A percentile compares a stretch with the other conserved stretches of the same genome.
These are phyloP conservation scores for Talaromyces sp. DNA, from an alignment of 2,329 filamentous ascomycete species.

Conservation along the genomic window DNA sequence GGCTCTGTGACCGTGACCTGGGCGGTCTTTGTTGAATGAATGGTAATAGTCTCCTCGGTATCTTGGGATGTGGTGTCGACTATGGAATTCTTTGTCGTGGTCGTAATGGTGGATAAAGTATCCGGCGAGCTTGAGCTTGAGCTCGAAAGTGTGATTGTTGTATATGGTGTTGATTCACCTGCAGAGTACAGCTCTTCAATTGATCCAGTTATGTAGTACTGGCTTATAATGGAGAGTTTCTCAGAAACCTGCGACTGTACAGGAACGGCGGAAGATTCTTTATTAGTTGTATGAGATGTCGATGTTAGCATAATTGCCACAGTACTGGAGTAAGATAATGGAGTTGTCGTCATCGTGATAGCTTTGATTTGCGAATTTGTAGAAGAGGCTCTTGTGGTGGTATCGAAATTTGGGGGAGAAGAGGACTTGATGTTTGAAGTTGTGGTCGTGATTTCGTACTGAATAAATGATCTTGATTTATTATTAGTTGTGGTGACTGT, in stretches of 20 bases:
- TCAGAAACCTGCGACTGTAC: too few relatives aligned
- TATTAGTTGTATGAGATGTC: too few relatives aligned
- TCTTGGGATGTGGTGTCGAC: neutral
- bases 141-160: neutral
- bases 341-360: too few relatives aligned
- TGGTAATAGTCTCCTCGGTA: constrained; percentile 1
- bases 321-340: too few relatives aligned
- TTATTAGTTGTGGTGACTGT: neutral
- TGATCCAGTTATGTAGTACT: neutral
- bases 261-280: too few relatives aligned
- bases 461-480: neutral
- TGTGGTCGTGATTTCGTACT: too few relatives aligned
- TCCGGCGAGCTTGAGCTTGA: neutral
- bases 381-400: too few relatives aligned
- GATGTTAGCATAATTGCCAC: too few relatives aligned
- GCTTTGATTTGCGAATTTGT: too few relatives aligned
- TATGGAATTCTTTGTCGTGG: too few relatives aligned
- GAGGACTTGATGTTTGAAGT: too few relatives aligned
- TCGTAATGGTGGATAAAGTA: neutral
- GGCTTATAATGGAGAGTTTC: neutral
- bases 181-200: neutral
- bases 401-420: too few relatives aligned
- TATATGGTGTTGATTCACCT: neutral
- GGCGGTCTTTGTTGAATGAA: constrained; percentile 2
- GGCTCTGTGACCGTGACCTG: constrained; percentile 1